These are phyloP conservation scores for Linum tenue DNA, from an alignment of 345 rosid genomes.

Conservation along the genomic window DNA sequence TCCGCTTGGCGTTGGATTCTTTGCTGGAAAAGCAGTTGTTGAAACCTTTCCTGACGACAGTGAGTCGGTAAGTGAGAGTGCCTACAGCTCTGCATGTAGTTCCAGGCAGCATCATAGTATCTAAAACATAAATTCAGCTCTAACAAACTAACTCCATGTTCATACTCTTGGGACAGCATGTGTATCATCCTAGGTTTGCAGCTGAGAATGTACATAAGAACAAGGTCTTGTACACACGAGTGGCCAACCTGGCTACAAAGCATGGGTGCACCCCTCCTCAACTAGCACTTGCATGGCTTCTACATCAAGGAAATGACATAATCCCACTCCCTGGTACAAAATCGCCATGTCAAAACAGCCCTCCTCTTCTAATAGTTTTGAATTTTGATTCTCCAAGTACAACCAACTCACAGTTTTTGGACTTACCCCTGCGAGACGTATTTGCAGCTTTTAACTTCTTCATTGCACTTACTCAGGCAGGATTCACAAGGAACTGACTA, in stretches of 20 bases:
- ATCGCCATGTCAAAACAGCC: background rate
- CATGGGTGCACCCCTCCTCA: constrained; percentile 34
- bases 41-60: background rate
- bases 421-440: background rate
- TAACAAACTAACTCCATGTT: background rate
- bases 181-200: constrained; percentile 29
- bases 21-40: background rate
- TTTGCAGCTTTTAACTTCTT: background rate
- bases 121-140: too few relatives aligned
- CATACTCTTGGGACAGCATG: constrained; percentile 7
- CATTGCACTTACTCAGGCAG: background rate
- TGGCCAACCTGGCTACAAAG: constrained; percentile 29
- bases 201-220: constrained; percentile 42
- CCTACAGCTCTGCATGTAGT: background rate
- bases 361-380: background rate
- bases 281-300: constrained; percentile 42
- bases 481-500: background rate
- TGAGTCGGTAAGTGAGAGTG: background rate
- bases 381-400: background rate
- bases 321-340: constrained; percentile 38
- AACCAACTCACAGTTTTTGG: background rate
- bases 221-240: constrained; percentile 24
- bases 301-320: constrained; percentile 39
- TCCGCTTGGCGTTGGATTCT: background rate
- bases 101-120: background rate